These are phyloP conservation scores for Pseudogymnoascus destructans DNA, from an alignment of 2,329 filamentous ascomycete species.

Conservation along the genomic window DNA sequence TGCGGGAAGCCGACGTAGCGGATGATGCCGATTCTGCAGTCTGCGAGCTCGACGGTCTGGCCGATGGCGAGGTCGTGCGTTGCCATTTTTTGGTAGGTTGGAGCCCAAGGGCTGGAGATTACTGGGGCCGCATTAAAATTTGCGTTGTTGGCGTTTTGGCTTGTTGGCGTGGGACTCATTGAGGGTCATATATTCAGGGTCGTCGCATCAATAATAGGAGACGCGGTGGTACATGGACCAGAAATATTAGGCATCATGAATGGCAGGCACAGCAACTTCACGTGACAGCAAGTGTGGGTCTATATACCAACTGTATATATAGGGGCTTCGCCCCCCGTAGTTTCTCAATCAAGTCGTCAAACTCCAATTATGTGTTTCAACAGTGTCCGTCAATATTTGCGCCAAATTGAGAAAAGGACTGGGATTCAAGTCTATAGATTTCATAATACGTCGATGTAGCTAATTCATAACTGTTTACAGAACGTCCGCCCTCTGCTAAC, in stretches of 20 bases:
- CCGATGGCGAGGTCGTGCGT: not conserved
- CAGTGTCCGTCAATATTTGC: too few species aligned
- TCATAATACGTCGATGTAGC: not conserved
- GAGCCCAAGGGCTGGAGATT: not conserved
- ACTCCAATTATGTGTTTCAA: too few species aligned
- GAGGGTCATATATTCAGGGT: not conserved
- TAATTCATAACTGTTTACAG: constrained; percentile 34
- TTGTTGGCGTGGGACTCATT: not conserved
- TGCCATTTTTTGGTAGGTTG: constrained; percentile 2
- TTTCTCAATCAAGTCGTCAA: too few species aligned
- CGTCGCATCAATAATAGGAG: constrained; percentile 7
- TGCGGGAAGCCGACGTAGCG: constrained; percentile 69
- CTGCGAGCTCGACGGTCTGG: constrained; percentile 50
- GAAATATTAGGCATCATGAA: not conserved
- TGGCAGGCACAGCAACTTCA: not conserved
- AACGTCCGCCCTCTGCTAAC: constrained; percentile 65
- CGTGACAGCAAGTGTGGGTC: too few species aligned
- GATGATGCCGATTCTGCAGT: constrained; percentile 63
- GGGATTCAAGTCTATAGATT: not conserved
- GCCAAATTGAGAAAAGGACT: not conserved
- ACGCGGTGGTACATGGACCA: not conserved
- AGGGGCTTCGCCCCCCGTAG: too few species aligned
- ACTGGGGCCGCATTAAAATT: not conserved
- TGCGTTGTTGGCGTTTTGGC: not conserved
- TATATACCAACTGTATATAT: too few species aligned